Evolutionary conservation across 225 moss, liverwort and hornwort genomes (phyloP).

Genomic region (Marchantia polymorpha): DNA sequence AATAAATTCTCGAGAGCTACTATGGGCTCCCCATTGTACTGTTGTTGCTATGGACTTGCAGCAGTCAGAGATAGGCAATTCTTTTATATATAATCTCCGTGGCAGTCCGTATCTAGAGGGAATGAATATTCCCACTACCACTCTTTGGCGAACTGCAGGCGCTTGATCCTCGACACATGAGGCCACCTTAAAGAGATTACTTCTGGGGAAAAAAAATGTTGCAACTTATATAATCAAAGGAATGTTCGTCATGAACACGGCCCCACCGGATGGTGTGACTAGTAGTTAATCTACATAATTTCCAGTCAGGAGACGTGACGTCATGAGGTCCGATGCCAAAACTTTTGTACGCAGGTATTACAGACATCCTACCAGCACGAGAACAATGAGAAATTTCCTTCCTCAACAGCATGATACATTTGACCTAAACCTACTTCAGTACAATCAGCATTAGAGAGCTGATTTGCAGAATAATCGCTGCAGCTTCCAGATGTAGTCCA

Average conservation of each 20-base stretch:
- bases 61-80: too few species aligned
- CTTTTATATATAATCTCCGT: too few species aligned
- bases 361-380: constrained; percentile 19
- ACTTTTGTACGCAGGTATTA: constrained; percentile 9
- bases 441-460: constrained; percentile 1
- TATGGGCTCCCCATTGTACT: too few species aligned
- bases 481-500: background rate
- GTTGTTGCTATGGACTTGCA: too few species aligned
- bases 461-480: background rate
- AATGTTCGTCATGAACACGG: background rate
- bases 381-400: background rate
- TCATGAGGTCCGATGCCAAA: constrained; percentile 11
- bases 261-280: constrained; percentile 8
- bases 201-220: too few species aligned
- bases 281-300: constrained; percentile 12
- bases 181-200: too few species aligned
- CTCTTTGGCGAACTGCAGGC: too few species aligned
- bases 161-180: too few species aligned
- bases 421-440: constrained; percentile 14
- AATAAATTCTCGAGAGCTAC: too few species aligned
- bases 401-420: background rate
- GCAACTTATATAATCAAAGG: too few species aligned
- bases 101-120: too few species aligned
- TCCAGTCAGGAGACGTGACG: constrained; percentile 1
- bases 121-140: too few species aligned